A percentile compares a stretch with the other conserved stretches of the same genome.
Conservation (phyloP, 2,329 filamentous ascomycete species). For the Orbilia ellipsospora region DNA sequence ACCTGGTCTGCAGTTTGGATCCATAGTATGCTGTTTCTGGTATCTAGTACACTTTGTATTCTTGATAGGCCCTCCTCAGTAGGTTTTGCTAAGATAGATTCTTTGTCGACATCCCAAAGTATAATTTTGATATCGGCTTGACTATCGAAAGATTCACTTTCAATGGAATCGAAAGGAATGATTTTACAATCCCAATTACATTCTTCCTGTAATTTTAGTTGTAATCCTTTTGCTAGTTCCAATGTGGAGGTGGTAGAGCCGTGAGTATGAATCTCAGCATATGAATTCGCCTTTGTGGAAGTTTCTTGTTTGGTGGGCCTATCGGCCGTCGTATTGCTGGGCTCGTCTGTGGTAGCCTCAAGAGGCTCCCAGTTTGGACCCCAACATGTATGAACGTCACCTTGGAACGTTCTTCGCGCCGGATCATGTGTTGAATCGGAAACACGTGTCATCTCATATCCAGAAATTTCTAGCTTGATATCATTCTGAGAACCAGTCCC, state of each 20-base stretch:
- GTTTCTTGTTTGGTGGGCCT: too few species aligned
- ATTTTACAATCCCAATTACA: conserved; percentile 3
- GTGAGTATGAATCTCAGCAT: conserved; percentile 2
- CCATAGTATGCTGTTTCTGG: conserved; percentile 22
- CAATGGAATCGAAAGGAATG: conserved; percentile 1
- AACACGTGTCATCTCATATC: conserved; percentile 26
- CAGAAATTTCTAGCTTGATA: conserved; percentile 9
- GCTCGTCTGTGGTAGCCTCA: background rate
- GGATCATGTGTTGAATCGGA: conserved; percentile 5
- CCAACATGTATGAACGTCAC: conserved; percentile 23
- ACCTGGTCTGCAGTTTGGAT: conserved; percentile 11
- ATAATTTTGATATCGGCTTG: conserved; percentile 20
- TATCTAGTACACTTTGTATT: background rate
- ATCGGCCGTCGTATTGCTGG: too few species aligned
- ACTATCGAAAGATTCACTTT: background rate
- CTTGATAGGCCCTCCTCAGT: background rate
- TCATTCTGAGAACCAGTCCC: conserved; percentile 5
- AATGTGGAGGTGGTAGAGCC: background rate
- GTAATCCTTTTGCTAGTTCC: background rate
- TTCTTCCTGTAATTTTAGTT: conserved; percentile 1
- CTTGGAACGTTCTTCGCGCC: background rate
- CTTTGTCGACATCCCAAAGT: conserved; percentile 31
- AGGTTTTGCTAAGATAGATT: conserved; percentile 9
- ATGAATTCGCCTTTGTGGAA: too few species aligned
- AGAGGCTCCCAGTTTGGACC: conserved; percentile 2